Evolutionary conservation across 1,284 basidiomycete species (phyloP), one percentile per base, ranked within the genome.

Genomic region (Melampsora americana): DNA sequence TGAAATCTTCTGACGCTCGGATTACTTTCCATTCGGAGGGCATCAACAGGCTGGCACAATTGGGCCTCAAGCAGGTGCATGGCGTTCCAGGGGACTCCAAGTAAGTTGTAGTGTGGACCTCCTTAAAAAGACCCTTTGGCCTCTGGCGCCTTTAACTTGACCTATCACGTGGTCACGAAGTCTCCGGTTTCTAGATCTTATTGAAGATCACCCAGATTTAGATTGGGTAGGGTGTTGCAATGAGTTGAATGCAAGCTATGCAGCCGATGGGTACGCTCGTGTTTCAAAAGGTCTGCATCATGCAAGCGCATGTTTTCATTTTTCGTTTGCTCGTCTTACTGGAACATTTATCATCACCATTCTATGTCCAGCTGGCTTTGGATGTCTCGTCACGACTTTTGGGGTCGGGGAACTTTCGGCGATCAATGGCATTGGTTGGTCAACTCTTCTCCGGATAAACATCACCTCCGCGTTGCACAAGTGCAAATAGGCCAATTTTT

Each of bases 71-170:
- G 87, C 86, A 86, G 66, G 87, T 95, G 84, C 95, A 95, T 79
- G 93, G 93, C 46, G 88, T 95, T 0, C 93, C 93, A 0, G 93
- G 94, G 56, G 94, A 95, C 84, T 97, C 93, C 83, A 96, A 95
- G 83, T 88, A 23, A 59, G 56, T 96, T 64, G 90, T 88, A 68
- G 66, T 80, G 61, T 66, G 79, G 20, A 79, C 79, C 66, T 66
- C 9, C 16, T 18, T 6, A 3, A 28, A 28, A 30, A 30, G 28
- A 28, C 44, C 20, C 28, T 2, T 16, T 0, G 56, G 28, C 20
- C 28, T 2, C 12, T 0, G 56, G 28, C n/a, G 0, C 16, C 16
- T 59, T 59, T n/a, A 30, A 18, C 14, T 23, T 30, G 23, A 26
- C 23, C 23, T 9, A 26, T 18, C 12, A 0, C 11, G 23, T 59